A percentile compares a stretch with the other conserved stretches of the same genome.
Evolutionary conservation across 768 basidiomycete genomes (phyloP).

Genomic region (Macrolepiota dolichaula): DNA sequence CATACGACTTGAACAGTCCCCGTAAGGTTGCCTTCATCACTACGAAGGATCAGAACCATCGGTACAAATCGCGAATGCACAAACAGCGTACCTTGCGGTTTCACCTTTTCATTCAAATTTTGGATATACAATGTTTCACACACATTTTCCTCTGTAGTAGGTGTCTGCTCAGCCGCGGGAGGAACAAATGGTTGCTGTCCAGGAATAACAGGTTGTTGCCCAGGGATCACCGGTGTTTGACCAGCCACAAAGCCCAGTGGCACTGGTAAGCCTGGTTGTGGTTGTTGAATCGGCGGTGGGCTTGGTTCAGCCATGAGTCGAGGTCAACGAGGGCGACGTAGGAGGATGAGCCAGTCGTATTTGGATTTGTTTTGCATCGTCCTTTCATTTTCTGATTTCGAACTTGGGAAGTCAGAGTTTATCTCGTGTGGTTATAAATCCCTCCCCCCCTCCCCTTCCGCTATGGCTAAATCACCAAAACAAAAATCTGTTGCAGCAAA

Average conservation of each 20-base stretch:
- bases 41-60: conserved; percentile 22
- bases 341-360: not conserved
- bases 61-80: not conserved
- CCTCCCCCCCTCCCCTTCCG: too few species aligned
- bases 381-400: too few species aligned
- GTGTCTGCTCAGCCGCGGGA: not conserved
- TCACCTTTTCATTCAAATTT: conserved; percentile 94
- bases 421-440: too few species aligned
- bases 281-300: conserved; percentile 5
- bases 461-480: conserved; percentile 3
- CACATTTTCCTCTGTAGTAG: conserved; percentile 37
- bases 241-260: not conserved
- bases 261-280: conserved; percentile 4
- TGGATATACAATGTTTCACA: conserved; percentile 94
- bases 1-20: conserved; percentile 90
- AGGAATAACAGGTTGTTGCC: conserved; percentile 2
- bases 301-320: conserved; percentile 4
- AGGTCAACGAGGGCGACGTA: not conserved
- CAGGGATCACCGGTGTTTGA: not conserved
- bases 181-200: not conserved
- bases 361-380: not conserved
- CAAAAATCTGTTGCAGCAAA: not conserved
- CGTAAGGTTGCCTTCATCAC: conserved; percentile 87
- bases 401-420: too few species aligned
- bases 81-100: conserved; percentile 56